Conservation (phyloP, 352 stramenopile genomes). For the Phytophthora hybrid region DNA sequence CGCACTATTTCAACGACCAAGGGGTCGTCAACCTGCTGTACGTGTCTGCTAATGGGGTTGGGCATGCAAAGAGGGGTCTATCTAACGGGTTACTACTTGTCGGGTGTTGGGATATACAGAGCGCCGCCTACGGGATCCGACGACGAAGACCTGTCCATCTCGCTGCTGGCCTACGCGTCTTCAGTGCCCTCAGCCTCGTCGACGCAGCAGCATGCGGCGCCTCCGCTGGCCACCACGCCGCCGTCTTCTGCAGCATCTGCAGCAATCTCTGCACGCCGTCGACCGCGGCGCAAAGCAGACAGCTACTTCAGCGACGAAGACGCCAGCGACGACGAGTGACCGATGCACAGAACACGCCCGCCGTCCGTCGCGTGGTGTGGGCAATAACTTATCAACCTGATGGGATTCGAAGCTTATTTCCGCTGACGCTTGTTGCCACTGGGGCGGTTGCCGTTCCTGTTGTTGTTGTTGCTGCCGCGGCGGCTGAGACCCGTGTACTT, state of each 20-base stretch:
- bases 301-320: conserved; percentile 87
- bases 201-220: not conserved
- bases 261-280: conserved; percentile 33
- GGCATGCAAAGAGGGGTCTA: conserved; percentile 11
- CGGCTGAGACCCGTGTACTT: conserved; percentile 84
- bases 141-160: conserved; percentile 73
- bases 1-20: conserved; percentile 78
- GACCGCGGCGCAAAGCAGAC: conserved; percentile 47
- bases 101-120: conserved; percentile 32
- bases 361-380: conserved; percentile 5
- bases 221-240: not conserved
- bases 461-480: conserved; percentile 38
- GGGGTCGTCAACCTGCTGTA: conserved; percentile 72
- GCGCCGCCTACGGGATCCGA: conserved; percentile 55
- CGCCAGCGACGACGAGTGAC: conserved; percentile 63
- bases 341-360: not conserved
- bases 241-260: conserved; percentile 19
- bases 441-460: conserved; percentile 26
- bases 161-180: conserved; percentile 72
- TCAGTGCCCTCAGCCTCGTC: conserved; percentile 21
- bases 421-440: conserved; percentile 65
- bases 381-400: conserved; percentile 45
- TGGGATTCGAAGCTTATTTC: conserved; percentile 47
- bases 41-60: conserved; percentile 31
- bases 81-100: conserved; percentile 30